Evolutionary conservation across 208 protist species (phyloP).

Genomic region (Crithidia expoeki): DNA sequence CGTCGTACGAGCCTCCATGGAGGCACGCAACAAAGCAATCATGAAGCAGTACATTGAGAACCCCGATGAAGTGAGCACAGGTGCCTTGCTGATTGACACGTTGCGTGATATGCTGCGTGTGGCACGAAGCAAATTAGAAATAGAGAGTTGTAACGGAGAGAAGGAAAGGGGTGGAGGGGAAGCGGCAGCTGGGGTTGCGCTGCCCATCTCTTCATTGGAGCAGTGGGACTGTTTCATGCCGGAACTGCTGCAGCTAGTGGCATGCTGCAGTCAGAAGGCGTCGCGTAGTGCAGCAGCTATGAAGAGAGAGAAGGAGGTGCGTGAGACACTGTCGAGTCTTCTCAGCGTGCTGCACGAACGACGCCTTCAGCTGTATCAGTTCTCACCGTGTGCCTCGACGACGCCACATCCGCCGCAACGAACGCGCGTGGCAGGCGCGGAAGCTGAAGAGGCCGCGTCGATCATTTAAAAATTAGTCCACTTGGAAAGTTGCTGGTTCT

Average conservation of each 20-base stretch:
- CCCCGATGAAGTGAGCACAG: slow-evolving; percentile 40
- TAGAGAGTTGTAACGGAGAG: background rate
- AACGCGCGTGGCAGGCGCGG: background rate
- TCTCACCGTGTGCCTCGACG: background rate
- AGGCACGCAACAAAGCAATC: slow-evolving; percentile 44
- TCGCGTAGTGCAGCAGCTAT: slow-evolving; percentile 16
- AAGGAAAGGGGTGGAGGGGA: background rate
- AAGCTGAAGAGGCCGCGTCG: slow-evolving; percentile 9
- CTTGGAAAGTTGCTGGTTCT: no score
- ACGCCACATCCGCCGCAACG: background rate
- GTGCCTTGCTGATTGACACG: slow-evolving; percentile 37
- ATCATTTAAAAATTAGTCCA: slow-evolving; percentile 21
- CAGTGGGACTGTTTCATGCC: slow-evolving; percentile 20
- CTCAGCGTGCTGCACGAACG: slow-evolving; percentile 6
- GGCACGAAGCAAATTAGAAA: slow-evolving; percentile 17
- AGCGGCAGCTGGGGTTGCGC: background rate
- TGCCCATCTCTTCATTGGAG: background rate
- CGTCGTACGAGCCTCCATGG: slow-evolving; percentile 55
- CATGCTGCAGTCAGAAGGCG: slow-evolving; percentile 15
- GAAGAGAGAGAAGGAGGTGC: slow-evolving; percentile 21
- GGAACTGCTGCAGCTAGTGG: slow-evolving; percentile 34
- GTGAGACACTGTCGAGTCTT: slow-evolving; percentile 16
- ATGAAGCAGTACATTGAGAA: slow-evolving; percentile 49
- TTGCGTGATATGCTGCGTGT: slow-evolving; percentile 30
- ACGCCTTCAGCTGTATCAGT: background rate